Conservation (phyloP, 176 grass and related monocot genomes). For the Elymus sibiricus region DNA sequence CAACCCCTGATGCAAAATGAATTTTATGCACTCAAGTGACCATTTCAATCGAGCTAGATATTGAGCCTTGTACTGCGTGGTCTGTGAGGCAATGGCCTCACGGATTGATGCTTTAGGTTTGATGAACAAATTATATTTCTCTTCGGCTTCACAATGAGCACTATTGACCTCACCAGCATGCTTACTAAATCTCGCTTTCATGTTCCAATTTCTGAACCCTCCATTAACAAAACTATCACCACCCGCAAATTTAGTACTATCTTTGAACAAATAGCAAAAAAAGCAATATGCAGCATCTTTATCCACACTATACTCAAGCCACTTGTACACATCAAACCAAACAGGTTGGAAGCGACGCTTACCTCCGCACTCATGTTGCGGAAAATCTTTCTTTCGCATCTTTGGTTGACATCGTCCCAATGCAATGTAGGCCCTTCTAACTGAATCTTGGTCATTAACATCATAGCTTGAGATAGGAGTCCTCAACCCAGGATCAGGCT, state of each 20-base stretch:
- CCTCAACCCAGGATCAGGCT: too few species aligned
- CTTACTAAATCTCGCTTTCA: neutral
- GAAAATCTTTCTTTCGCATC: neutral
- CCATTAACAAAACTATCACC: neutral
- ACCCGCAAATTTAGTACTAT: neutral
- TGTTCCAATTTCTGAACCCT: neutral
- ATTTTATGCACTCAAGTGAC: neutral
- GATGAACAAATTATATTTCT: neutral
- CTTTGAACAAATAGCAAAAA: neutral
- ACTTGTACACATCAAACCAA: neutral
- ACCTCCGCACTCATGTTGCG: neutral
- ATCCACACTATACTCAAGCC: too few species aligned
- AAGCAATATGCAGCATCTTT: too few species aligned
- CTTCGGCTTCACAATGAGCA: neutral
- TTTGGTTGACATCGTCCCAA: too few species aligned
- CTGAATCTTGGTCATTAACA: neutral
- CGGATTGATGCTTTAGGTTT: neutral
- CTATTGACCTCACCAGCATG: neutral
- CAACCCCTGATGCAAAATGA: neutral
- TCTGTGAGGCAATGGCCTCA: neutral
- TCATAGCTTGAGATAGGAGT: neutral
- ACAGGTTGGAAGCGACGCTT: neutral
- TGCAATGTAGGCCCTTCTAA: too few species aligned
- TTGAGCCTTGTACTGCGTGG: neutral
- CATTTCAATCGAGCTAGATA: neutral